Percentiles rank a stretch among this genome's conserved stretches.
phyloP scores from a whole-genome alignment of 75 land plant species.

The Selaginella tamariscina region DNA sequence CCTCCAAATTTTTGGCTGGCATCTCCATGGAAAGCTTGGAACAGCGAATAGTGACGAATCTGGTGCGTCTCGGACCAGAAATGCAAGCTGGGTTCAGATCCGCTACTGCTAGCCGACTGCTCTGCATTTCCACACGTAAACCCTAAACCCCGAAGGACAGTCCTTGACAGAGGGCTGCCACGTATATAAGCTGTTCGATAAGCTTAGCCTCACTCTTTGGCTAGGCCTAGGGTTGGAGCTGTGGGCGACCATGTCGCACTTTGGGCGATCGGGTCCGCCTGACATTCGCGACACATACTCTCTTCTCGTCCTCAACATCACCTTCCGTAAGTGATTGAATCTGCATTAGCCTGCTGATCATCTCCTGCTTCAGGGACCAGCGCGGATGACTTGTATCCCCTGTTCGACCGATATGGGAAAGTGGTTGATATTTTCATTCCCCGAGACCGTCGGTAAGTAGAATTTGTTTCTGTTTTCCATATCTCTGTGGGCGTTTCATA shows the following conservation, averaged over 20 bases:
- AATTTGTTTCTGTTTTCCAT: neutral
- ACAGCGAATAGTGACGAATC: too few relatives aligned
- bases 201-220: neutral
- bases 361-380: conserved; percentile 56
- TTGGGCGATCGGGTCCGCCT: conserved; percentile 71
- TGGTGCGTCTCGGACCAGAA: too few relatives aligned
- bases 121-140: too few relatives aligned
- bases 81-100: too few relatives aligned
- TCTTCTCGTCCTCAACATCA: conserved; percentile 76
- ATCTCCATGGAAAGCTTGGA: neutral
- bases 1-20: neutral
- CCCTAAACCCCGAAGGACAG: neutral
- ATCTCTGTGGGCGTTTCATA: conserved; percentile 13
- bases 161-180: neutral
- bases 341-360: neutral
- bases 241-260: conserved; percentile 50
- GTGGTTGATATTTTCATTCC: conserved; percentile 95
- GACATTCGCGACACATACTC: conserved; percentile 79
- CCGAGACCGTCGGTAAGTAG: conserved; percentile 44
- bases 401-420: conserved; percentile 91
- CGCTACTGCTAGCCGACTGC: too few relatives aligned
- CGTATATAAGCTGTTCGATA: neutral
- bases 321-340: conserved; percentile 37
- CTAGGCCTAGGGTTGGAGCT: neutral
- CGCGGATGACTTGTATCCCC: conserved; percentile 88